phyloP scores from a whole-genome alignment of 148 eudicot genomes.

The Agrostemma githago region DNA sequence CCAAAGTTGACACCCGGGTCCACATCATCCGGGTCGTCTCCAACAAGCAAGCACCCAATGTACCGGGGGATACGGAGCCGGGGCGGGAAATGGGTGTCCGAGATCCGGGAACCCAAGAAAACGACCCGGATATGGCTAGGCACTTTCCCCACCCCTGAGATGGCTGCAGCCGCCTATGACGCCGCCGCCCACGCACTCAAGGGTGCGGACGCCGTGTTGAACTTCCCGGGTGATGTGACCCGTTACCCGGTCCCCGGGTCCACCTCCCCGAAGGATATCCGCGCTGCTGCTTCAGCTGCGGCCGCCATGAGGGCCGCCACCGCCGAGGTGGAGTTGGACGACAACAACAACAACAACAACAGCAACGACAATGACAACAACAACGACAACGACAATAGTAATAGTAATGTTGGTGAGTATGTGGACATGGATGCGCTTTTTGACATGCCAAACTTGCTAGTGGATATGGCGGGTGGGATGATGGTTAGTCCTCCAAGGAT shows the following conservation, averaged over 20 bases:
- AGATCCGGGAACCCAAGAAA: slow-evolving; percentile 64
- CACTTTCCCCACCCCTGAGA: slow-evolving; percentile 52
- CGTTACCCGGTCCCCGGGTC: slow-evolving; percentile 46
- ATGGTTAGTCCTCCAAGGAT: slow-evolving; percentile 65
- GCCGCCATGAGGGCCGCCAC: slow-evolving; percentile 29
- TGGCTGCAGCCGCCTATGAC: slow-evolving; percentile 76
- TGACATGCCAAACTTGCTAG: slow-evolving; percentile 62
- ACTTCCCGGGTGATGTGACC: slow-evolving; percentile 42
- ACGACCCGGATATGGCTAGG: slow-evolving; percentile 70
- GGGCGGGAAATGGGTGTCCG: slow-evolving; percentile 72
- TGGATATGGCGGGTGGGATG: slow-evolving; percentile 75
- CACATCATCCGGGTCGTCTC: slow-evolving; percentile 5
- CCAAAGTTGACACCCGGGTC: slow-evolving; percentile 2
- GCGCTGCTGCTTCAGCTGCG: slow-evolving; percentile 41
- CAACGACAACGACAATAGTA: not conserved
- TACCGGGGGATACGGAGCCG: slow-evolving; percentile 58
- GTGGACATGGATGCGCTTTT: slow-evolving; percentile 53
- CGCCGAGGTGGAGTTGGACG: not conserved
- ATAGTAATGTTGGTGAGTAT: slow-evolving; percentile 21
- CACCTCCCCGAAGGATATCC: slow-evolving; percentile 33
- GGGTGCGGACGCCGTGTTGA: slow-evolving; percentile 42
- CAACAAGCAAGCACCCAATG: slow-evolving; percentile 34
- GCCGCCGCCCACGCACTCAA: slow-evolving; percentile 57
- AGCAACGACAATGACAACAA: not conserved
- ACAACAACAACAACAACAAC: too few species aligned